Conservation (phyloP, 208 protist species). For the Sergeia podlipaevii region DNA sequence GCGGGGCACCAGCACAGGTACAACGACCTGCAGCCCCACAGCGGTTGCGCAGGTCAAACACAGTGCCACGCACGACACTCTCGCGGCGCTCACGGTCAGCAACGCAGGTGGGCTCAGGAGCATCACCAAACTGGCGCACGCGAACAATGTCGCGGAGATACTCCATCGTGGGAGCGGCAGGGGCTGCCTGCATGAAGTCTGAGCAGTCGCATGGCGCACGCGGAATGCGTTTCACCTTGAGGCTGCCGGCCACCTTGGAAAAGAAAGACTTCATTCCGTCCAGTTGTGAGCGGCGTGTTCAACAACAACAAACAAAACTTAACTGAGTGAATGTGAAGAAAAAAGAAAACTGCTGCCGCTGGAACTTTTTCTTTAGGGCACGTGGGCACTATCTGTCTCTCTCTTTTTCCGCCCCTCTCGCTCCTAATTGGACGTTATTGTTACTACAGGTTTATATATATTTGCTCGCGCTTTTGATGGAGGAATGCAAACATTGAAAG, state of each 20-base stretch:
- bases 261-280: constrained; percentile 61
- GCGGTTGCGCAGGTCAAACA: constrained; percentile 74
- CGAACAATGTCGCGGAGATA: constrained; percentile 41
- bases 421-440: too few relatives aligned
- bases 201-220: constrained; percentile 53
- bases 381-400: too few relatives aligned
- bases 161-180: constrained; percentile 27
- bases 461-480: too few relatives aligned
- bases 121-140: constrained; percentile 22
- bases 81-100: constrained; percentile 22
- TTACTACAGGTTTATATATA: too few relatives aligned
- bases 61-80: constrained; percentile 31
- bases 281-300: neutral
- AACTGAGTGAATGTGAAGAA: too few relatives aligned
- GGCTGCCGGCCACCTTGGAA: constrained; percentile 30
- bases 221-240: constrained; percentile 45
- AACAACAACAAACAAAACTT: neutral
- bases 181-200: constrained; percentile 47
- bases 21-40: constrained; percentile 76
- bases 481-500: too few relatives aligned
- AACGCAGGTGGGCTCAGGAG: constrained; percentile 5
- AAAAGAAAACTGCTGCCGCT: too few relatives aligned
- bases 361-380: neutral
- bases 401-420: too few relatives aligned
- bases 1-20: constrained; percentile 28